A percentile compares a stretch with the other conserved stretches of the same genome.
These are phyloP conservation scores for Cyclotella atomus DNA, from an alignment of 108 stramenopile genomes.

Conservation along the genomic window DNA sequence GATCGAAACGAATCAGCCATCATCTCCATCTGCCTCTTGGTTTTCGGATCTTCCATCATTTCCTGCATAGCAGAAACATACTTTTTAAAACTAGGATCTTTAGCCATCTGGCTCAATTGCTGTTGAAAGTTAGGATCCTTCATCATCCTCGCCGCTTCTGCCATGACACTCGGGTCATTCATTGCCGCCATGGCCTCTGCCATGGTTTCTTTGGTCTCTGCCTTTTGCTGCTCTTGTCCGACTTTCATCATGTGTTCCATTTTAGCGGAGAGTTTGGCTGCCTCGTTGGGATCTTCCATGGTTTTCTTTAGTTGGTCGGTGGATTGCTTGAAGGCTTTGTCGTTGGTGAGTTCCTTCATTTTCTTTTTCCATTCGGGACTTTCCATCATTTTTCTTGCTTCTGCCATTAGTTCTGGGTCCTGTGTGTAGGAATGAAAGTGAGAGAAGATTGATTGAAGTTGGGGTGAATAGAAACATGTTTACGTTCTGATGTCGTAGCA, in stretches of 20 bases:
- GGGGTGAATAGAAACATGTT: too few species aligned
- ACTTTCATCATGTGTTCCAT: conserved; percentile 90
- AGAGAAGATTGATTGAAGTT: neutral
- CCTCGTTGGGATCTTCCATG: conserved; percentile 80
- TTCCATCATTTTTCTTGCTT: conserved; percentile 91
- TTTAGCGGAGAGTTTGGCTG: conserved; percentile 86
- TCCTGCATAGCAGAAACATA: conserved; percentile 86
- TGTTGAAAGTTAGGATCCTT: conserved; percentile 83
- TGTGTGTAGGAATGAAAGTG: conserved; percentile 13
- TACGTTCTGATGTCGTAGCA: too few species aligned
- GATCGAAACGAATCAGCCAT: conserved; percentile 63
- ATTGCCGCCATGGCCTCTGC: conserved; percentile 83
- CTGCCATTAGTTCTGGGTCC: conserved; percentile 90
- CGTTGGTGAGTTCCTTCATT: conserved; percentile 78
- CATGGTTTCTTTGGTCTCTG: conserved; percentile 67
- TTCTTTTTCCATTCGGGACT: conserved; percentile 85
- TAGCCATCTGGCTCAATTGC: conserved; percentile 78
- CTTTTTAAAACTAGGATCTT: conserved; percentile 80
- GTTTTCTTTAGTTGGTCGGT: conserved; percentile 59
- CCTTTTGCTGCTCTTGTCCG: conserved; percentile 65
- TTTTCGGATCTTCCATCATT: conserved; percentile 85
- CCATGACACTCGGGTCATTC: conserved; percentile 81
- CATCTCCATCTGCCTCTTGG: conserved; percentile 77
- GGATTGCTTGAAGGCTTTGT: conserved; percentile 75
- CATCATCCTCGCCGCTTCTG: conserved; percentile 80